Percentiles rank a stretch among this genome's conserved stretches.
These are phyloP conservation scores for Arabis hirsuta DNA, from an alignment of 345 rosid genomes.

Conservation along the genomic window DNA sequence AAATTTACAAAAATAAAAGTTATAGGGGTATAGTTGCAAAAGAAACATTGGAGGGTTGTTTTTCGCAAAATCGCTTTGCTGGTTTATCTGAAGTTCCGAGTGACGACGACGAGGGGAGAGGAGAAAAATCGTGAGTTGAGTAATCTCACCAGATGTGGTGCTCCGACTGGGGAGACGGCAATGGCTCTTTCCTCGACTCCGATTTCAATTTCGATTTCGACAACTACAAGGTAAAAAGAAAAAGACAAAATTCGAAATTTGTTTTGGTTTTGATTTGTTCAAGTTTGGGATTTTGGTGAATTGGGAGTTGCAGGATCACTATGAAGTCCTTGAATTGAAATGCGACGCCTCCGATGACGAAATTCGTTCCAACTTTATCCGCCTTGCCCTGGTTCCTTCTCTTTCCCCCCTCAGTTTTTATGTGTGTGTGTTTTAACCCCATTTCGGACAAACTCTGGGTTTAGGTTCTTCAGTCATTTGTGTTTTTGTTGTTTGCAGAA, in stretches of 20 bases:
- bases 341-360: constrained; percentile 83
- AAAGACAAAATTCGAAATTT: neutral
- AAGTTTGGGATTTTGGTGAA: constrained; percentile 11
- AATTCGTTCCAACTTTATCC: constrained; percentile 90
- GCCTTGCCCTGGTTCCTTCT: constrained; percentile 75
- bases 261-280: neutral
- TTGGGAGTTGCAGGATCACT: constrained; percentile 67
- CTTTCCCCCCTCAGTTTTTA: neutral
- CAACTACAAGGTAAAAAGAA: constrained; percentile 59
- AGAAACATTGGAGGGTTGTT: too few relatives aligned
- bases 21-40: too few relatives aligned
- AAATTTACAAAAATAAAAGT: too few relatives aligned
- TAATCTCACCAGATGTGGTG: constrained; percentile 40
- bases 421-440: neutral
- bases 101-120: neutral
- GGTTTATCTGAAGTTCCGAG: constrained; percentile 19
- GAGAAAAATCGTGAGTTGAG: constrained; percentile 4
- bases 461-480: constrained; percentile 9
- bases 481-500: constrained; percentile 53
- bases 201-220: constrained; percentile 76
- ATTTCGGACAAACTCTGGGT: neutral
- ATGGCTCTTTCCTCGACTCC: constrained; percentile 56
- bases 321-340: constrained; percentile 80
- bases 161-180: constrained; percentile 35
- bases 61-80: neutral